These are phyloP conservation scores for Saksenaea oblongispora DNA, from an alignment of 371 early-diverging fungal genomes.

Conservation along the genomic window DNA sequence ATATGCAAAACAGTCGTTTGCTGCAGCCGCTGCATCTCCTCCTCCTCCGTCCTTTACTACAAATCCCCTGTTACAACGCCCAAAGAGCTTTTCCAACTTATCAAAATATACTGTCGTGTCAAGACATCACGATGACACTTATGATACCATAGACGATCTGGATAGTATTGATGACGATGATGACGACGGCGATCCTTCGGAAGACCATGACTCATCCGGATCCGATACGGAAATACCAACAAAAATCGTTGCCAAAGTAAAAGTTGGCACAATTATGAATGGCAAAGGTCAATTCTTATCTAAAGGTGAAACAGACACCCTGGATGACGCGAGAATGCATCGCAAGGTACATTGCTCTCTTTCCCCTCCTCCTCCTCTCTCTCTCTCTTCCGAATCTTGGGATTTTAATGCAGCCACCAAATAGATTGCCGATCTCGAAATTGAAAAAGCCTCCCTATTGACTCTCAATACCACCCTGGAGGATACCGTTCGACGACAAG, in stretches of 20 bases:
- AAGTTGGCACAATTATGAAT: slow-evolving; percentile 52
- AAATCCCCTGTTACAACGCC: slow-evolving; percentile 9
- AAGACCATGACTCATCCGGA: slow-evolving; percentile 10
- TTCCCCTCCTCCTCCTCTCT: no score
- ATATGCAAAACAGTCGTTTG: slow-evolving; percentile 3
- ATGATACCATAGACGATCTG: slow-evolving; percentile 8
- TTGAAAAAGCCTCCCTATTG: slow-evolving; percentile 48
- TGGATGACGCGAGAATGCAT: slow-evolving; percentile 42
- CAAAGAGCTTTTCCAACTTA: slow-evolving; percentile 21
- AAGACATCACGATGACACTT: slow-evolving; percentile 9
- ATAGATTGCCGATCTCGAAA: slow-evolving; percentile 57
- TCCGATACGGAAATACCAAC: slow-evolving; percentile 15
- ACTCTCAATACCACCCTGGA: slow-evolving; percentile 49
- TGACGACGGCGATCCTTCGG: slow-evolving; percentile 16
- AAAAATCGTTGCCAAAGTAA: slow-evolving; percentile 45
- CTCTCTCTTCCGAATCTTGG: not conserved
- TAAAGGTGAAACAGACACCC: slow-evolving; percentile 29
- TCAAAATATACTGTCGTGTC: slow-evolving; percentile 13
- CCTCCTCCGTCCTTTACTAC: not conserved
- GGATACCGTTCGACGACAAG: slow-evolving; percentile 42
- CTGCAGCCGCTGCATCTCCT: not conserved
- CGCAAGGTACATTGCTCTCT: no score
- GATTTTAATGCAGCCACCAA: not conserved
- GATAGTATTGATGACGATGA: slow-evolving; percentile 29
- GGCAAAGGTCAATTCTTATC: slow-evolving; percentile 48